Evolutionary conservation across 2,329 filamentous ascomycete genomes (phyloP).

Genomic region (Colletotrichum scovillei): DNA sequence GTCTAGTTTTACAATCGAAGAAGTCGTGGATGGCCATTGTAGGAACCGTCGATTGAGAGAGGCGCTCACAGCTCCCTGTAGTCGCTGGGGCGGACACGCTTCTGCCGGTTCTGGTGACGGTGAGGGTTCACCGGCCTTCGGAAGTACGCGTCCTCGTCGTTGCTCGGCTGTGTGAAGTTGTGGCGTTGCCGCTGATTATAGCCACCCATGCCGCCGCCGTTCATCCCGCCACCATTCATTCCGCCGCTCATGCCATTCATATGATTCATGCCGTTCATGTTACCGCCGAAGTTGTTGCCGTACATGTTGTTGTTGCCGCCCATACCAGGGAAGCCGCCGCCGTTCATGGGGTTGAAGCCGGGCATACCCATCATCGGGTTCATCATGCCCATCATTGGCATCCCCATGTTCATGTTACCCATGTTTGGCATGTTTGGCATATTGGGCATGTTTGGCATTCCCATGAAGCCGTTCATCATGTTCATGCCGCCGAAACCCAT

Average conservation of each 20-base stretch:
- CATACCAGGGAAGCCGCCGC: slow-evolving; percentile 44
- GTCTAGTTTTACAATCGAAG: slow-evolving; percentile 28
- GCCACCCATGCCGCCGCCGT: slow-evolving; percentile 38
- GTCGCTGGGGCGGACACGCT: slow-evolving; percentile 86
- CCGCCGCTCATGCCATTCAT: slow-evolving; percentile 44
- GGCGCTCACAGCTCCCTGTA: slow-evolving; percentile 79
- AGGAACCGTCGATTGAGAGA: not conserved
- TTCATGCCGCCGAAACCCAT: slow-evolving; percentile 37
- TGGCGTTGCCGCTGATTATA: slow-evolving; percentile 37
- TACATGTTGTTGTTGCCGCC: slow-evolving; percentile 39
- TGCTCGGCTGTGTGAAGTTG: slow-evolving; percentile 64
- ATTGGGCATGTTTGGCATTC: slow-evolving; percentile 52
- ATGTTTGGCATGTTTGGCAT: slow-evolving; percentile 44
- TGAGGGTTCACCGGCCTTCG: slow-evolving; percentile 96
- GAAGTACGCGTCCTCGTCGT: slow-evolving; percentile 93
- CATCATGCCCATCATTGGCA: slow-evolving; percentile 47
- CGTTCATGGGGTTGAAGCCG: slow-evolving; percentile 39
- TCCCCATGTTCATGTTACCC: slow-evolving; percentile 43
- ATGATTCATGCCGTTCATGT: slow-evolving; percentile 38
- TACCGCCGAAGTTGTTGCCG: slow-evolving; percentile 49
- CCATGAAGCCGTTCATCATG: slow-evolving; percentile 41
- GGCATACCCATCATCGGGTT: slow-evolving; percentile 40
- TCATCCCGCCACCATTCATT: slow-evolving; percentile 48
- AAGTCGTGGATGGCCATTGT: not conserved
- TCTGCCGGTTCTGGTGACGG: slow-evolving; percentile 84